Evolutionary conservation across 768 basidiomycete species (phyloP), one percentile per base, ranked within the genome.

Genomic region (Leucosporidium creatinivorum): DNA sequence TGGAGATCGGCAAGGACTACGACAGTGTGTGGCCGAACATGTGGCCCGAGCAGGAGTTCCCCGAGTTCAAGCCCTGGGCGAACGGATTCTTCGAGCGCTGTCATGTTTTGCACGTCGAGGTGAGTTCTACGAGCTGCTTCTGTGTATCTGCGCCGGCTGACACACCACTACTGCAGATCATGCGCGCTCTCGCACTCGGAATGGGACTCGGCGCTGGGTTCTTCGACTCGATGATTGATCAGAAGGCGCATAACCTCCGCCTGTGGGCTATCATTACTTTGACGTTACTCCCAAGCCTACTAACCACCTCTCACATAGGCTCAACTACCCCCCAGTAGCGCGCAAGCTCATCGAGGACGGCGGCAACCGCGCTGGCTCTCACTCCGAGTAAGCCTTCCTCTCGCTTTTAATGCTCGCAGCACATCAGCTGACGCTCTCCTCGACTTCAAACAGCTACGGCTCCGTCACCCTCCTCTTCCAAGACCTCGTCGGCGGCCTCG

Each of bases 1-100:
- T 93, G 86, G 91, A 93, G 77, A 91, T 93, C 55, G 90, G 91
- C 36, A 83, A 87, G 30, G 89, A 93, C 66, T 88, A 87, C 85
- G 89, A 89, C 21, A 61, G 65, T 4, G 33, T 39, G 23, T 76
- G 67, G 71, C 66, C 68, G 76, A 93, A 93, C 76, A 82, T 82
- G 70, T 93, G 91, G 91, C 90, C 88, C 5, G 78, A 80, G 52
- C 85, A 89, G 73, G 82, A 85, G 61, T 84, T 80, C 1, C 87
- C 89, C 1, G 81, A 76, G 13, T 93, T 91, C 80, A 87, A 86
- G 75, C 76, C 80, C 28, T 85, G 84, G 3, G 89, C 89, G 86
- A 78, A 89, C 69, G 80, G 83, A 65, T 93, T 93, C 79, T 90
- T 86, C 76, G 82, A 86, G 80, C 85, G 83, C 72, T 30, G 80